Percentiles rank a stretch among this genome's conserved stretches.
Evolutionary conservation across 306 rosid genomes (phyloP).

Genomic region (Prinsepia uniflora): DNA sequence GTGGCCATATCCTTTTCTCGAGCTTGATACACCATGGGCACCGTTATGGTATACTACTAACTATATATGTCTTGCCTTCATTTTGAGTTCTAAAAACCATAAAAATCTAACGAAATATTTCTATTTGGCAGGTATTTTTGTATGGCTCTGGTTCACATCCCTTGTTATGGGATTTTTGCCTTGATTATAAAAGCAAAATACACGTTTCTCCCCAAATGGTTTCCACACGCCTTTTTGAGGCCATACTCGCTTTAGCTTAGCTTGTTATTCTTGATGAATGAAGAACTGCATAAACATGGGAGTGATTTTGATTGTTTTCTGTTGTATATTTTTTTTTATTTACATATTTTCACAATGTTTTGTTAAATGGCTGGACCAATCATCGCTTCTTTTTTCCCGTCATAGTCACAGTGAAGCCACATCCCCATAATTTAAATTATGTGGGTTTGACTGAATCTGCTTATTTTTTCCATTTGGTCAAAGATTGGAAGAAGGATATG

Average conservation of each 20-base stretch:
- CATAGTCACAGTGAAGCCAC: background rate
- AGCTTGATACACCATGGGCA: slow-evolving; percentile 66
- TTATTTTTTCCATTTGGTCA: no score
- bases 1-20: slow-evolving; percentile 90
- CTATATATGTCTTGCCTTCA: slow-evolving; percentile 1
- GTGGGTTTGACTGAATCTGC: no score
- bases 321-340: slow-evolving; percentile 2
- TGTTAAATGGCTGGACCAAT: slow-evolving; percentile 1
- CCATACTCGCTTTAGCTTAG: slow-evolving; percentile 24
- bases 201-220: slow-evolving; percentile 45
- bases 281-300: background rate
- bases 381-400: background rate
- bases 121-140: slow-evolving; percentile 52
- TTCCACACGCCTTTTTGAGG: slow-evolving; percentile 44
- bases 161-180: slow-evolving; percentile 62
- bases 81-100: background rate
- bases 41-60: slow-evolving; percentile 62
- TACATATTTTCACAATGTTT: background rate
- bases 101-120: slow-evolving; percentile 6
- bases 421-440: background rate
- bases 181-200: slow-evolving; percentile 55
- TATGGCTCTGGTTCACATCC: slow-evolving; percentile 65
- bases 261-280: slow-evolving; percentile 9
- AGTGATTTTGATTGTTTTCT: slow-evolving; percentile 15
- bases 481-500: no score